Evolutionary conservation across 805 yeast species (phyloP).

Genomic region (Barnettozyma botsteinii): DNA sequence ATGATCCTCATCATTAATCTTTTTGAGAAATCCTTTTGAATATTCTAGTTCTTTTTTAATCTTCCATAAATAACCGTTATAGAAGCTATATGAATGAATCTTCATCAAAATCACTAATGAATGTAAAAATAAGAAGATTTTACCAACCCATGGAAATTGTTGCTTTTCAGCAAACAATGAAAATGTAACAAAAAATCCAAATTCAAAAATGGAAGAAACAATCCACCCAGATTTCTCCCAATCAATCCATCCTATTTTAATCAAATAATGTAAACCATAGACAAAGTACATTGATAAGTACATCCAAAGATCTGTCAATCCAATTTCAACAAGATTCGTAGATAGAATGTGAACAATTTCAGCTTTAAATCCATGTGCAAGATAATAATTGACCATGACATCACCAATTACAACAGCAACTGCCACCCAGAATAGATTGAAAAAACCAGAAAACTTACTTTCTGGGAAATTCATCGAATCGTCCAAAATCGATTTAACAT

Average conservation of each 20-base stretch:
- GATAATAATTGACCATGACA: conserved; percentile 47
- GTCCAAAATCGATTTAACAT: conserved; percentile 22
- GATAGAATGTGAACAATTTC: conserved; percentile 53
- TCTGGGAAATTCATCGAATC: conserved; percentile 10
- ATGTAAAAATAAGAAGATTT: conserved; percentile 79
- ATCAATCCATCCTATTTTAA: conserved; percentile 37
- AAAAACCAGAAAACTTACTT: conserved; percentile 65
- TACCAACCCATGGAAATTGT: conserved; percentile 84
- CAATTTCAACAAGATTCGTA: conserved; percentile 62
- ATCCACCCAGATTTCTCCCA: conserved; percentile 69
- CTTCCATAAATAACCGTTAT: conserved; percentile 83
- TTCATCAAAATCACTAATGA: conserved; percentile 88
- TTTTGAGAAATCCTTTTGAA: conserved; percentile 40
- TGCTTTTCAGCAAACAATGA: conserved; percentile 48
- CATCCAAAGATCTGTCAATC: conserved; percentile 67
- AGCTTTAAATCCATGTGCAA: conserved; percentile 42
- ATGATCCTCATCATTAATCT: conserved; percentile 26
- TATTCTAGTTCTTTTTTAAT: conserved; percentile 48
- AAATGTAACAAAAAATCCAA: conserved; percentile 46
- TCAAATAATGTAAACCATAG: conserved; percentile 50
- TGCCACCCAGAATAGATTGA: conserved; percentile 72
- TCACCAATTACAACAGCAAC: conserved; percentile 37
- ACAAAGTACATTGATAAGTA: conserved; percentile 62
- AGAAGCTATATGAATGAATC: conserved; percentile 88
- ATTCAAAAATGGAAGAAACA: conserved; percentile 53